These are phyloP conservation scores for Rhizopogon vesiculosus DNA, from an alignment of 768 basidiomycete species.

Conservation along the genomic window DNA sequence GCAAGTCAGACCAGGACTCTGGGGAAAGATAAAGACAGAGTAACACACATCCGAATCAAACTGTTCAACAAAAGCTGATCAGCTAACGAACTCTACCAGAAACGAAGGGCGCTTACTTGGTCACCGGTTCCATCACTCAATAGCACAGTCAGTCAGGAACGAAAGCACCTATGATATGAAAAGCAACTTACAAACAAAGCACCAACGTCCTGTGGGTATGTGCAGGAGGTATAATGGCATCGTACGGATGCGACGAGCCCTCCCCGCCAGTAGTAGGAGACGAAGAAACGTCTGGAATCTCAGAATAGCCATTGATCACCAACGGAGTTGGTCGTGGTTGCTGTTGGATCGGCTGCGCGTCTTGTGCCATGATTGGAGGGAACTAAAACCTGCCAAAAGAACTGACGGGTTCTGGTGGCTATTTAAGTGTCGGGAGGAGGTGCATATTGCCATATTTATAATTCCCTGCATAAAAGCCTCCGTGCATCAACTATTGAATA, in stretches of 20 bases:
- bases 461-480: conserved; percentile 6
- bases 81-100: not conserved
- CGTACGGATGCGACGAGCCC: conserved; percentile 3
- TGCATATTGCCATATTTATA: not conserved
- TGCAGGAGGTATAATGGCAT: conserved; percentile 38
- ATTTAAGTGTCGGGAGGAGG: conserved; percentile 2
- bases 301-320: not conserved
- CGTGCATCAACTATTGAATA: not conserved
- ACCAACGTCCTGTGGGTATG: conserved; percentile 53
- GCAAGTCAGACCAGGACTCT: not conserved
- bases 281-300: not conserved
- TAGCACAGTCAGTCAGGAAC: not conserved
- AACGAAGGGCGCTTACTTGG: conserved; percentile 13
- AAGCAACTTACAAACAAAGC: conserved; percentile 56
- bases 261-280: not conserved
- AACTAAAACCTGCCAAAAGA: not conserved
- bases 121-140: conserved; percentile 33
- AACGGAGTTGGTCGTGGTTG: conserved; percentile 10
- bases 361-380: conserved; percentile 11
- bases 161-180: too few relatives aligned
- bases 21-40: not conserved
- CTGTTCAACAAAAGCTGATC: conserved; percentile 44
- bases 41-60: conserved; percentile 57
- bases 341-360: not conserved
- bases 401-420: not conserved